These are phyloP conservation scores for Craterostigma plantagineum DNA, from an alignment of 257 asterid species.

Conservation along the genomic window DNA sequence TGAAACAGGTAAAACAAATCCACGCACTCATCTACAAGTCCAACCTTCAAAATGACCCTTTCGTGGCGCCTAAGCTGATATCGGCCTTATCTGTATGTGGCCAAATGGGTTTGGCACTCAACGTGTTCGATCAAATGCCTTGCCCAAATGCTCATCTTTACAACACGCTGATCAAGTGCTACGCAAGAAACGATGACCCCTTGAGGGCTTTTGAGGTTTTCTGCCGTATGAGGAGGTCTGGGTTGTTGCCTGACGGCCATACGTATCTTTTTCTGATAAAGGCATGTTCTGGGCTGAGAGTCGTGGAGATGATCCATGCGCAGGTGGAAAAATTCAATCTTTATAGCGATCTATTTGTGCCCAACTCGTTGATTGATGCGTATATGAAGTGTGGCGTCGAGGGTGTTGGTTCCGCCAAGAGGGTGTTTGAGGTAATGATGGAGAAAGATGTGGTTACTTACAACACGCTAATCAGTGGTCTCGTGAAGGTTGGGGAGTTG, in stretches of 20 bases:
- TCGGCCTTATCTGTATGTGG: conserved; percentile 47
- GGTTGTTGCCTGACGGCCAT: conserved; percentile 39
- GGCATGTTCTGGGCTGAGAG: conserved; percentile 28
- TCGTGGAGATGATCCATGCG: conserved; percentile 38
- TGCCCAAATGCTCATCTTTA: conserved; percentile 29
- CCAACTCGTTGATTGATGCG: conserved; percentile 54
- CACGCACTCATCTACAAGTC: conserved; percentile 50
- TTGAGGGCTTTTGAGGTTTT: conserved; percentile 31
- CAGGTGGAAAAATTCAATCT: conserved; percentile 40
- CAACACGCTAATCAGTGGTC: conserved; percentile 49
- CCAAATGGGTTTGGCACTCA: conserved; percentile 26
- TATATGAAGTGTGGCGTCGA: conserved; percentile 39
- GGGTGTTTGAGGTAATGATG: conserved; percentile 30
- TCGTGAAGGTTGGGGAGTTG: conserved; percentile 24
- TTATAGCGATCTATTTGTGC: conserved; percentile 32
- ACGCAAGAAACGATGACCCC: conserved; percentile 24
- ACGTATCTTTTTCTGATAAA: conserved; percentile 52
- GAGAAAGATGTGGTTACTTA: conserved; percentile 46
- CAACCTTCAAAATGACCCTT: conserved; percentile 40
- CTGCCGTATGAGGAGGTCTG: conserved; percentile 27
- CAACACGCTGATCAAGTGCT: conserved; percentile 41
- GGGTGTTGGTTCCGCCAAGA: conserved; percentile 31
- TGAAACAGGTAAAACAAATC: conserved; percentile 35
- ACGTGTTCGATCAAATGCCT: conserved; percentile 33
- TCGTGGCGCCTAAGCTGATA: conserved; percentile 49